Conservation (phyloP, 179 eudicot genomes). For the Amaranthus tricolor region DNA sequence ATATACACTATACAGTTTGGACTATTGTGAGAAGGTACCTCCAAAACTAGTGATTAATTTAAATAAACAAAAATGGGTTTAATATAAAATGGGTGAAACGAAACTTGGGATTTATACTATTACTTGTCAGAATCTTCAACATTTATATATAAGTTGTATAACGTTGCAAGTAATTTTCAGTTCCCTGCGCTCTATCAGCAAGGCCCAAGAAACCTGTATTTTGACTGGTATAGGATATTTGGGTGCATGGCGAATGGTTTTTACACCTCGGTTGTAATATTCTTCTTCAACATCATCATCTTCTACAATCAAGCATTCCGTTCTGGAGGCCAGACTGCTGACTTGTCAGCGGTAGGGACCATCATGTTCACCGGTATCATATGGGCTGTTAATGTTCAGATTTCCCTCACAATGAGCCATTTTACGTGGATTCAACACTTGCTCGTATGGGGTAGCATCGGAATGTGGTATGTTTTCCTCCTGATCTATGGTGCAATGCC, state of each 20-base stretch:
- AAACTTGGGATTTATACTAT: too few species aligned
- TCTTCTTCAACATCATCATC: constrained; percentile 71
- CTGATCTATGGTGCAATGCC: constrained; percentile 59
- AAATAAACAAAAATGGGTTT: too few species aligned
- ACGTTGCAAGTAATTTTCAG: constrained; percentile 33
- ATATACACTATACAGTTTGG: too few species aligned
- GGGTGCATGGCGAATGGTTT: constrained; percentile 97
- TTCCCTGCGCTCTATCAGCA: constrained; percentile 98
- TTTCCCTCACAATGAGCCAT: constrained; percentile 88
- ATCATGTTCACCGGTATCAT: constrained; percentile 88
- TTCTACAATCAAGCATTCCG: constrained; percentile 75
- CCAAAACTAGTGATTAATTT: too few species aligned
- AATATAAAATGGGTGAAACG: too few species aligned
- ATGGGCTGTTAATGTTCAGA: constrained; percentile 90
- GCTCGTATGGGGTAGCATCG: constrained; percentile 76
- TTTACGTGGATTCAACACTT: constrained; percentile 96
- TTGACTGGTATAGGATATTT: constrained; percentile 84
- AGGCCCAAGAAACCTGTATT: constrained; percentile 91
- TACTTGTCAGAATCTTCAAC: too few species aligned
- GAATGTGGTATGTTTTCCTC: constrained; percentile 77
- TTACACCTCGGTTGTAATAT: constrained; percentile 69
- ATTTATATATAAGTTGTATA: too few species aligned
- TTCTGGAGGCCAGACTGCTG: constrained; percentile 68
- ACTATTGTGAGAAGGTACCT: too few species aligned
- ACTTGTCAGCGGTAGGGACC: constrained; percentile 80